Conservation (phyloP, 768 basidiomycete genomes). For the Ramaria sp. region DNA sequence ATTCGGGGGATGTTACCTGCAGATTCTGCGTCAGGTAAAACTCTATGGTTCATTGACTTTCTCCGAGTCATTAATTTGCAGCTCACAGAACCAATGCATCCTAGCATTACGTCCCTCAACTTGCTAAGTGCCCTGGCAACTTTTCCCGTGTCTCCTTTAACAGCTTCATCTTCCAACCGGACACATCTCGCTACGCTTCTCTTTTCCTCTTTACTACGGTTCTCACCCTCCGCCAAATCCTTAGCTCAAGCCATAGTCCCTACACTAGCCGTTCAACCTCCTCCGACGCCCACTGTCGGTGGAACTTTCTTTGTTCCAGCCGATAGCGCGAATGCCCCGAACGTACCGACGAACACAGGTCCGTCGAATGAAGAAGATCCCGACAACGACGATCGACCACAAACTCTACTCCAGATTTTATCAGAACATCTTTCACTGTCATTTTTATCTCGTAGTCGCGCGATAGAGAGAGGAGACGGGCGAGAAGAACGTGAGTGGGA, state of each 20-base stretch:
- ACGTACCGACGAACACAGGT: constrained; percentile 19
- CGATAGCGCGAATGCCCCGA: constrained; percentile 26
- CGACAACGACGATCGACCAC: constrained; percentile 33
- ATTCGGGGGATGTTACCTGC: constrained; percentile 62
- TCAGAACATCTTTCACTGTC: constrained; percentile 86
- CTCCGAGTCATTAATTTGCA: constrained; percentile 14
- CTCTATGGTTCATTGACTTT: constrained; percentile 13
- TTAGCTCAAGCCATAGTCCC: constrained; percentile 58
- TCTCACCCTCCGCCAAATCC: constrained; percentile 50
- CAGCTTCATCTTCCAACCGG: constrained; percentile 44
- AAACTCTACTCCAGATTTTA: constrained; percentile 72
- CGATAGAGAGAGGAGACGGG: constrained; percentile 44
- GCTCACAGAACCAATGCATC: constrained; percentile 25
- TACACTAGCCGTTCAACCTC: constrained; percentile 15
- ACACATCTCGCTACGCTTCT: constrained; percentile 68
- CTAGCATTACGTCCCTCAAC: constrained; percentile 43
- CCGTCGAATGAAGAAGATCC: constrained; percentile 22
- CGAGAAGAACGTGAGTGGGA: constrained; percentile 84
- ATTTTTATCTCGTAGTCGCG: constrained; percentile 62
- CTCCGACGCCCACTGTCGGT: constrained; percentile 17
- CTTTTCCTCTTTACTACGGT: constrained; percentile 69
- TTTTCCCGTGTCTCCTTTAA: constrained; percentile 49
- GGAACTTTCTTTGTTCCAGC: constrained; percentile 64
- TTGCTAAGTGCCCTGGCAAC: constrained; percentile 50
- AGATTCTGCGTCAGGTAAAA: constrained; percentile 28